Evolutionary conservation across 176 grass and related monocot genomes (phyloP).

Genomic region (Carex pumila): DNA sequence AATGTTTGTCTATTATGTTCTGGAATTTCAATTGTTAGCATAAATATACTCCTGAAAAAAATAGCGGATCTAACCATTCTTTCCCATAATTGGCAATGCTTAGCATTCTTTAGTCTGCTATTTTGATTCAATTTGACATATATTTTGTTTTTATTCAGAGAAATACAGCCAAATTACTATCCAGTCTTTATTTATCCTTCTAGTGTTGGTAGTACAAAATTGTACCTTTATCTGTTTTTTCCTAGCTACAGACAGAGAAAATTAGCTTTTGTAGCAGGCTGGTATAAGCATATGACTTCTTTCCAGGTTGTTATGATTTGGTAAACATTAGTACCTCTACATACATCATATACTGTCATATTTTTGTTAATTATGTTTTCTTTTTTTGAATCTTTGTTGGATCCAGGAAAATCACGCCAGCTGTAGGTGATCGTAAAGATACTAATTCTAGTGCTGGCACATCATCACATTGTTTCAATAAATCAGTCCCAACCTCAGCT

Average conservation of each 20-base stretch:
- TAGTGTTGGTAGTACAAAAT: neutral
- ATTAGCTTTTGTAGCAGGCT: neutral
- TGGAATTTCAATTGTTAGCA: neutral
- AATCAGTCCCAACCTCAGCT: neutral
- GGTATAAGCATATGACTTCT: neutral
- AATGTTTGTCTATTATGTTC: neutral
- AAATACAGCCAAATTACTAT: neutral
- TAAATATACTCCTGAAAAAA: neutral
- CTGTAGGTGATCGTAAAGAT: constrained; percentile 21
- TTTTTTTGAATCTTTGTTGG: neutral
- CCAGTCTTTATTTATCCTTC: neutral
- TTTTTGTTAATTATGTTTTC: neutral
- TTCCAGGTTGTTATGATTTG: neutral
- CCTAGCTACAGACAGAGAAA: neutral
- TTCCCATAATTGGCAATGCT: neutral
- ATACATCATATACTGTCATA: neutral
- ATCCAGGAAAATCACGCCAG: constrained; percentile 15
- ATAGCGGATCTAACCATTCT: neutral
- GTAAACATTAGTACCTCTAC: neutral
- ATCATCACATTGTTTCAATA: constrained; percentile 20
- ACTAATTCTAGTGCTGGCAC: constrained; percentile 27
- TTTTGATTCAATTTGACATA: neutral
- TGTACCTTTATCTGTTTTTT: neutral
- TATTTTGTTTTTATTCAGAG: neutral
- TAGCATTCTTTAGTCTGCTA: neutral